Conservation (phyloP, 73 alveolate species). For the Symbiodinium pilosum region DNA sequence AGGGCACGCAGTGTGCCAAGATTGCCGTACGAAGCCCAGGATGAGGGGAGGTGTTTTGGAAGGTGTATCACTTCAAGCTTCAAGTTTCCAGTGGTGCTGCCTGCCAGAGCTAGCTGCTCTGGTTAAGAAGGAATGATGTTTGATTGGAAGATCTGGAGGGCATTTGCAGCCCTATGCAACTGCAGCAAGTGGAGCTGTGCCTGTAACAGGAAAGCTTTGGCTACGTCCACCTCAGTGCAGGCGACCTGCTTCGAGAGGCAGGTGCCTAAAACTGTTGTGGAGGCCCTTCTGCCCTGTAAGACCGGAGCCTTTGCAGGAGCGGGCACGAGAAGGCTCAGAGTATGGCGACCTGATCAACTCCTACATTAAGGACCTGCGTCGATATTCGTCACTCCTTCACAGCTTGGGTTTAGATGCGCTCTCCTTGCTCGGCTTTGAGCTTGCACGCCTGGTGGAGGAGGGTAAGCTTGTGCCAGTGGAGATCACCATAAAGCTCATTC, state of each 20-base stretch:
- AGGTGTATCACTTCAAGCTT: too few relatives aligned
- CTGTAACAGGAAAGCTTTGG: conserved; percentile 95
- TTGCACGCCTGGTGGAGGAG: conserved; percentile 95
- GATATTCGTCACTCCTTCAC: too few relatives aligned
- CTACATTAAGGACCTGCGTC: conserved; percentile 65
- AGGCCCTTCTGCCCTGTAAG: too few relatives aligned
- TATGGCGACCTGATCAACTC: conserved; percentile 95
- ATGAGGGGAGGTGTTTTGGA: too few relatives aligned
- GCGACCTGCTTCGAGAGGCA: conserved; percentile 97
- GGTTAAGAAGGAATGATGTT: too few relatives aligned
- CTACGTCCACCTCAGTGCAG: conserved; percentile 97
- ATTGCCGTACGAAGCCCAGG: conserved; percentile 75
- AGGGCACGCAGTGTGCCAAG: conserved; percentile 97
- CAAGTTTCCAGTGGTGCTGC: too few relatives aligned
- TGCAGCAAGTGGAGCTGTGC: too few relatives aligned
- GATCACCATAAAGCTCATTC: conserved; percentile 95
- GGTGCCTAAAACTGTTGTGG: too few relatives aligned
- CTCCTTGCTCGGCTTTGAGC: too few relatives aligned
- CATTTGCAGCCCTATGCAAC: too few relatives aligned
- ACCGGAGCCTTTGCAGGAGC: conserved; percentile 92
- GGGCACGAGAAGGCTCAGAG: conserved; percentile 95
- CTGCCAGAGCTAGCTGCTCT: too few relatives aligned
- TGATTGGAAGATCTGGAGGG: too few relatives aligned
- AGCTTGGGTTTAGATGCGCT: neutral
- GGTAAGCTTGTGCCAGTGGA: conserved; percentile 96